phyloP scores from a whole-genome alignment of 495 filamentous ascomycete species.

The Cercophora samala region DNA sequence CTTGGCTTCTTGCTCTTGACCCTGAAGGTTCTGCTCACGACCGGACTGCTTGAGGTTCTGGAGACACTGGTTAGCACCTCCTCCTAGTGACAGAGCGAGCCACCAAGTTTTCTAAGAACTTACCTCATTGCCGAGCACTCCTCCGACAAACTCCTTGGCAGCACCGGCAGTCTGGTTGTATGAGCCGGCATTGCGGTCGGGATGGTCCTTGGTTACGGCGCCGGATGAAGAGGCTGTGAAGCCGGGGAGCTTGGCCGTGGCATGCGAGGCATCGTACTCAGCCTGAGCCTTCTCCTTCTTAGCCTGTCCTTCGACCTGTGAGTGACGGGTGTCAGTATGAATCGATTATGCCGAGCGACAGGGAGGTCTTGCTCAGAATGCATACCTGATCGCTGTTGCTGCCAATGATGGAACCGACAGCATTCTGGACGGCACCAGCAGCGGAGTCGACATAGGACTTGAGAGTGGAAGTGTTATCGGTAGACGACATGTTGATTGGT shows the following conservation, averaged over 20 bases:
- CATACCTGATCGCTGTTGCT: slow-evolving; percentile 56
- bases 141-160: slow-evolving; percentile 78
- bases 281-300: slow-evolving; percentile 58
- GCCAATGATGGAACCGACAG: slow-evolving; percentile 72
- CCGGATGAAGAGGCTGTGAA: slow-evolving; percentile 66
- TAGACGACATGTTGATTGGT: slow-evolving; percentile 60
- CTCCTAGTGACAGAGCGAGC: background rate
- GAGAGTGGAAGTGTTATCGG: slow-evolving; percentile 70
- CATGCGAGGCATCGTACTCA: slow-evolving; percentile 68
- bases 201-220: slow-evolving; percentile 67
- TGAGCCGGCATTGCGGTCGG: slow-evolving; percentile 64
- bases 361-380: background rate
- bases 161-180: slow-evolving; percentile 88
- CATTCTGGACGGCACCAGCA: slow-evolving; percentile 67
- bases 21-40: slow-evolving; percentile 71
- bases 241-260: slow-evolving; percentile 66
- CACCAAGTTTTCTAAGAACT: slow-evolving; percentile 6
- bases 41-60: slow-evolving; percentile 67
- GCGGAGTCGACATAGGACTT: slow-evolving; percentile 80
- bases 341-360: background rate
- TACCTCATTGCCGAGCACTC: slow-evolving; percentile 68
- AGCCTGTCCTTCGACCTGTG: slow-evolving; percentile 48
- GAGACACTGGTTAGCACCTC: background rate
- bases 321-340: slow-evolving; percentile 4
- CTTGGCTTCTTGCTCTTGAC: slow-evolving; percentile 76